These are phyloP conservation scores for Epicoccum sorghinum DNA, from an alignment of 2,329 filamentous ascomycete species.

Conservation along the genomic window DNA sequence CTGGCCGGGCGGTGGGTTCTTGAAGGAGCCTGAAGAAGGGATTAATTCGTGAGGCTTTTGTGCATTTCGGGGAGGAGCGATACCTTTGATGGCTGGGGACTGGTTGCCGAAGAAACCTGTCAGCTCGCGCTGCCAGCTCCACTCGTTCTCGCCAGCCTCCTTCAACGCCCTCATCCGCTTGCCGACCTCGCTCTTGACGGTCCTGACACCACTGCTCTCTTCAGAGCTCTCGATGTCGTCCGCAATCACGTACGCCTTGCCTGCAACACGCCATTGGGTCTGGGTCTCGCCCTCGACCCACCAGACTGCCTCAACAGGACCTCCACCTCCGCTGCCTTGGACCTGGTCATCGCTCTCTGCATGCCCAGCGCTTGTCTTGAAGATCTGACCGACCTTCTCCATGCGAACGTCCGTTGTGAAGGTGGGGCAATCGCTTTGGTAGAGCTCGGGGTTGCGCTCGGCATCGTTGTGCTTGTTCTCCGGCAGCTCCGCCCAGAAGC, in stretches of 20 bases:
- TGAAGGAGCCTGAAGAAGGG: slow-evolving; percentile 63
- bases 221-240: slow-evolving; percentile 66
- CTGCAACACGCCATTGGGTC: slow-evolving; percentile 86
- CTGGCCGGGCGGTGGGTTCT: slow-evolving; percentile 60
- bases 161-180: slow-evolving; percentile 66
- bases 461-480: slow-evolving; percentile 75
- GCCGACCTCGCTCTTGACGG: slow-evolving; percentile 65
- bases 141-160: slow-evolving; percentile 55
- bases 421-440: slow-evolving; percentile 77
- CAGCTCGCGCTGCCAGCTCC: slow-evolving; percentile 81
- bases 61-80: slow-evolving; percentile 16
- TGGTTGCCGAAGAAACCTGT: slow-evolving; percentile 91
- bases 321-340: slow-evolving; percentile 66
- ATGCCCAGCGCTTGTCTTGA: slow-evolving; percentile 56
- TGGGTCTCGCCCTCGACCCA: slow-evolving; percentile 73
- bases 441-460: slow-evolving; percentile 71
- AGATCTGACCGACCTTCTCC: slow-evolving; percentile 79
- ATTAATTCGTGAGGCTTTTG: neutral
- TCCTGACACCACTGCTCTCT: slow-evolving; percentile 60
- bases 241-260: slow-evolving; percentile 76
- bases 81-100: slow-evolving; percentile 77
- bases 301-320: slow-evolving; percentile 80
- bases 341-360: slow-evolving; percentile 51
- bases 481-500: slow-evolving; percentile 78
- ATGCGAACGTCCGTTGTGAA: slow-evolving; percentile 90